These are phyloP conservation scores for Backusella sp. DNA, from an alignment of 192 early-diverging fungal species.

Conservation along the genomic window DNA sequence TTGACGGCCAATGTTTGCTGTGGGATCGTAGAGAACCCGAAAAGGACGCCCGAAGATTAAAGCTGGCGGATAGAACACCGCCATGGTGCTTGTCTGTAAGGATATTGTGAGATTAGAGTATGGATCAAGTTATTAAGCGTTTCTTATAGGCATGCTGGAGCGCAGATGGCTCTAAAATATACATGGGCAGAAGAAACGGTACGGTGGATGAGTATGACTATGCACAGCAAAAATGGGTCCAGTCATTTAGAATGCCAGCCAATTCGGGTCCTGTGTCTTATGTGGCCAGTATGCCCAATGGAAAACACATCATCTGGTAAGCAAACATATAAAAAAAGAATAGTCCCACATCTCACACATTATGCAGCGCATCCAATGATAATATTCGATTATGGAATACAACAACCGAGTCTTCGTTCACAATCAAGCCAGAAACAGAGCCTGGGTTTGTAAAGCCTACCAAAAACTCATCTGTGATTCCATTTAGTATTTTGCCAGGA, in stretches of 20 bases:
- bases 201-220: slow-evolving; percentile 91
- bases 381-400: slow-evolving; percentile 91
- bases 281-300: slow-evolving; percentile 77
- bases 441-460: slow-evolving; percentile 20
- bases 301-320: slow-evolving; percentile 82
- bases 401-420: slow-evolving; percentile 47
- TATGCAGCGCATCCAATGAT: slow-evolving; percentile 79
- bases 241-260: slow-evolving; percentile 77
- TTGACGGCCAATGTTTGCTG: slow-evolving; percentile 69
- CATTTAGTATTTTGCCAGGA: slow-evolving; percentile 92
- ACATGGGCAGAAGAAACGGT: slow-evolving; percentile 85
- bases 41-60: slow-evolving; percentile 47
- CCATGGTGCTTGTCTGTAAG: slow-evolving; percentile 73
- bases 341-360: background rate
- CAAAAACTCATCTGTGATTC: slow-evolving; percentile 43
- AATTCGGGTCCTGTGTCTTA: slow-evolving; percentile 87
- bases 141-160: slow-evolving; percentile 73
- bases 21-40: slow-evolving; percentile 72
- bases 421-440: slow-evolving; percentile 34
- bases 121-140: background rate
- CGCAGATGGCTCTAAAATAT: slow-evolving; percentile 77
- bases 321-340: background rate
- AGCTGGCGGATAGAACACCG: slow-evolving; percentile 61
- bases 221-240: slow-evolving; percentile 57
- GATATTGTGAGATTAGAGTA: background rate